phyloP scores from a whole-genome alignment of 2,329 filamentous ascomycete species.

The Pezicula carpinea region DNA sequence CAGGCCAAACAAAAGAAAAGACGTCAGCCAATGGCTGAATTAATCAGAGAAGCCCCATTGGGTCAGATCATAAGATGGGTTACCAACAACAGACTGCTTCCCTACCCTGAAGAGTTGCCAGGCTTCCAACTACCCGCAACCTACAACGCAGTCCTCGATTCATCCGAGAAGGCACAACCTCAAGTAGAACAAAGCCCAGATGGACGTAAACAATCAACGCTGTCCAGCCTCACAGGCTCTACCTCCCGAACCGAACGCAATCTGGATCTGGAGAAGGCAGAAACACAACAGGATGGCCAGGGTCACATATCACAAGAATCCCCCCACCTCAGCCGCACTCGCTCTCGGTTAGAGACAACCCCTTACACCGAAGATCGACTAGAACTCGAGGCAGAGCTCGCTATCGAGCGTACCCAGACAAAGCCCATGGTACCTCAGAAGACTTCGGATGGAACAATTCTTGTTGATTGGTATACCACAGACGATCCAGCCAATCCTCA shows the following conservation, averaged over 20 bases:
- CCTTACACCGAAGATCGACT: slow-evolving; percentile 33
- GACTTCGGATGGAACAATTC: slow-evolving; percentile 45
- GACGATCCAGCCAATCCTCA: slow-evolving; percentile 52
- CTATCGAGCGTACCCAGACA: slow-evolving; percentile 33
- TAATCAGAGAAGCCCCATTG: slow-evolving; percentile 51
- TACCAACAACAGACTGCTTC: slow-evolving; percentile 46
- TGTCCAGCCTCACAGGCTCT: slow-evolving; percentile 7
- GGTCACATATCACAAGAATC: slow-evolving; percentile 11
- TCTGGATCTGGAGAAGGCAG: slow-evolving; percentile 18
- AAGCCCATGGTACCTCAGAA: slow-evolving; percentile 40
- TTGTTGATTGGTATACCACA: slow-evolving; percentile 51
- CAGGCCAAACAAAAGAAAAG: no score
- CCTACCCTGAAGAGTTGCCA: slow-evolving; percentile 55
- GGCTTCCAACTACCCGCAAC: slow-evolving; percentile 46
- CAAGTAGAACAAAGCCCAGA: slow-evolving; percentile 5
- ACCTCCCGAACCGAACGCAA: slow-evolving; percentile 1
- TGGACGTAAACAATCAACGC: slow-evolving; percentile 10
- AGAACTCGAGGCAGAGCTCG: slow-evolving; percentile 32
- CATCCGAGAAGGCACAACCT: slow-evolving; percentile 5
- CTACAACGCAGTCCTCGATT: slow-evolving; percentile 31
- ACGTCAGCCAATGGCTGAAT: slow-evolving; percentile 11
- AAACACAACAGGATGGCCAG: slow-evolving; percentile 14
- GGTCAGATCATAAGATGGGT: slow-evolving; percentile 54
- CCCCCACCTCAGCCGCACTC: slow-evolving; percentile 14
- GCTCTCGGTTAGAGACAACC: slow-evolving; percentile 19